Evolutionary conservation across 139 green algal genomes (phyloP).

Genomic region (Astrephomene gubernaculifera): DNA sequence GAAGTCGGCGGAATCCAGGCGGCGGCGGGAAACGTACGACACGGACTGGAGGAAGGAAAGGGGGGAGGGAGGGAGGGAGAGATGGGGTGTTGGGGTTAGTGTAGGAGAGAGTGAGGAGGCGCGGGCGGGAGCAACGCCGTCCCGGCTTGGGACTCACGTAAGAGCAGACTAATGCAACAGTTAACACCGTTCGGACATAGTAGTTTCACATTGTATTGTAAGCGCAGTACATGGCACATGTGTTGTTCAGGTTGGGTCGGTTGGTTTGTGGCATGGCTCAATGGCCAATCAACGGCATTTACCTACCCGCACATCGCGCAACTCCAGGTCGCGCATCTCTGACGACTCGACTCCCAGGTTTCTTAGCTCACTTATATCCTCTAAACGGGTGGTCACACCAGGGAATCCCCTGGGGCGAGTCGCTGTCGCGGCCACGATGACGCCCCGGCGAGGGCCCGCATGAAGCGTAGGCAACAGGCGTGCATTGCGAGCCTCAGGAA

Average conservation of each 20-base stretch:
- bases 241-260: too few species aligned
- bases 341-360: constrained; percentile 11
- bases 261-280: too few species aligned
- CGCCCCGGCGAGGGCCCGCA: not conserved
- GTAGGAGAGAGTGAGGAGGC: not conserved
- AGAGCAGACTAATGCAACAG: too few species aligned
- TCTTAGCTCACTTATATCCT: constrained; percentile 17
- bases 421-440: not conserved
- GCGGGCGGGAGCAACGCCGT: too few species aligned
- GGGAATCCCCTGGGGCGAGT: not conserved
- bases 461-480: too few species aligned
- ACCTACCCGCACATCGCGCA: constrained; percentile 33
- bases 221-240: too few species aligned
- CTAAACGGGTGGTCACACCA: not conserved
- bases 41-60: constrained; percentile 48
- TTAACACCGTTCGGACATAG: too few species aligned
- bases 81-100: not conserved
- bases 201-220: too few species aligned
- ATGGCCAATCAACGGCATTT: too few species aligned
- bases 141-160: too few species aligned
- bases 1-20: constrained; percentile 74
- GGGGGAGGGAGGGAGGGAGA: not conserved
- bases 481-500: too few species aligned
- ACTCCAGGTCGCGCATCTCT: constrained; percentile 21
- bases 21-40: constrained; percentile 76